Conservation (phyloP, 2,329 filamentous ascomycete genomes). For the Ceratocystis destructans region DNA sequence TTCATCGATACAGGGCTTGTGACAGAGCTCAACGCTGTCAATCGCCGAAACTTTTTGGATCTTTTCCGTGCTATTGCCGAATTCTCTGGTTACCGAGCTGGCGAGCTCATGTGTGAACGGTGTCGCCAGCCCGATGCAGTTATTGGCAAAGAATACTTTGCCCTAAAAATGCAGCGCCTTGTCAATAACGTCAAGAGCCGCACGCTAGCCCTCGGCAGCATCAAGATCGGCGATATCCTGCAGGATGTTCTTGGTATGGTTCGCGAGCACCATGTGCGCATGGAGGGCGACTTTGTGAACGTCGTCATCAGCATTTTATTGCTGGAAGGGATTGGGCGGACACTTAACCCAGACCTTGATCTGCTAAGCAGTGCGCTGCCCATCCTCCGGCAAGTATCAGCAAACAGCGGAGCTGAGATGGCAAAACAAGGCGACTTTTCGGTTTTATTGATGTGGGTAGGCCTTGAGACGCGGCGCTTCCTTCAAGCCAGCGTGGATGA, state of each 20-base stretch:
- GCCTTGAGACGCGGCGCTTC: slow-evolving; percentile 76
- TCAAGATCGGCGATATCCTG: slow-evolving; percentile 91
- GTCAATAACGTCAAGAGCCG: slow-evolving; percentile 80
- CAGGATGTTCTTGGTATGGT: slow-evolving; percentile 89
- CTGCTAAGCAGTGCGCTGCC: slow-evolving; percentile 75
- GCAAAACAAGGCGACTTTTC: slow-evolving; percentile 60
- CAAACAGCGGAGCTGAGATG: slow-evolving; percentile 58
- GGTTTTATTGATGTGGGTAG: slow-evolving; percentile 85
- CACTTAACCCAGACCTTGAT: slow-evolving; percentile 73
- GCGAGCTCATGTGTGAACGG: slow-evolving; percentile 88
- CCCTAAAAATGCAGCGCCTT: slow-evolving; percentile 91
- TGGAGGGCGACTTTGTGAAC: slow-evolving; percentile 97
- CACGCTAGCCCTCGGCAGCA: slow-evolving; percentile 81
- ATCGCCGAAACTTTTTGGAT: slow-evolving; percentile 82
- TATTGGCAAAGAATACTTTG: slow-evolving; percentile 78
- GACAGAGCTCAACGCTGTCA: slow-evolving; percentile 77
- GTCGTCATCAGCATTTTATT: slow-evolving; percentile 91
- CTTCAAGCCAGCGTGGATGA: slow-evolving; percentile 83
- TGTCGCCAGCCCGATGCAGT: slow-evolving; percentile 88
- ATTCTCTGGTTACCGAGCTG: slow-evolving; percentile 92
- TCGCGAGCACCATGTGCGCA: slow-evolving; percentile 73
- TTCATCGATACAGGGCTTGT: slow-evolving; percentile 96
- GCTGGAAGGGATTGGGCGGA: slow-evolving; percentile 84
- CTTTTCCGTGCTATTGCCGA: slow-evolving; percentile 92
- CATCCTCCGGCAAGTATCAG: slow-evolving; percentile 75